A percentile compares a stretch with the other conserved stretches of the same genome.
phyloP scores from a whole-genome alignment of 177 flowering plant species.

The Tripterygium wilfordii region DNA sequence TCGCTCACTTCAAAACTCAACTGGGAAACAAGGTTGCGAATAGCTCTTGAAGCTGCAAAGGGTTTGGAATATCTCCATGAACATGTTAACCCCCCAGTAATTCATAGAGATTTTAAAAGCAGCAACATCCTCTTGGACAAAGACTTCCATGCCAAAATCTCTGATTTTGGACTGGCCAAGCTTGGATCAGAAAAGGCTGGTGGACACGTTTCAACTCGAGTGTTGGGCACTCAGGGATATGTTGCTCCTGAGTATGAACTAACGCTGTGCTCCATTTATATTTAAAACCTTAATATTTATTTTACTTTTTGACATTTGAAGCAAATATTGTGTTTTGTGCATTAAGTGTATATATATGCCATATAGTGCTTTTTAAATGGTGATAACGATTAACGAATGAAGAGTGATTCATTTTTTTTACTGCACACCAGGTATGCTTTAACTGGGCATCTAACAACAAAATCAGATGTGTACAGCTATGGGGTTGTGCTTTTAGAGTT shows the following conservation, averaged over 20 bases:
- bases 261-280: slow-evolving; percentile 1
- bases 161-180: slow-evolving; percentile 97
- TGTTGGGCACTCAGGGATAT: slow-evolving; percentile 95
- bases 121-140: slow-evolving; percentile 89
- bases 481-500: slow-evolving; percentile 96
- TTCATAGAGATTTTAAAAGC: slow-evolving; percentile 98
- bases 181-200: slow-evolving; percentile 93
- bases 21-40: slow-evolving; percentile 86
- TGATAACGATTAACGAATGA: too few species aligned
- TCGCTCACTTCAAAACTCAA: slow-evolving; percentile 46
- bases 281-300: too few species aligned
- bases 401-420: too few species aligned
- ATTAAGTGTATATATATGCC: too few species aligned
- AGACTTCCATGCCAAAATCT: slow-evolving; percentile 88
- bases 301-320: too few species aligned
- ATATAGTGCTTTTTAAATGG: too few species aligned
- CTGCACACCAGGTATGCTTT: slow-evolving; percentile 68
- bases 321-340: neutral
- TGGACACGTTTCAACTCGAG: slow-evolving; percentile 95
- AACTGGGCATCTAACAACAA: slow-evolving; percentile 95
- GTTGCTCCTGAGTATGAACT: slow-evolving; percentile 93
- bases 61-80: slow-evolving; percentile 97
- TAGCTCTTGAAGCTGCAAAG: slow-evolving; percentile 95
- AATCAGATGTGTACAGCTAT: slow-evolving; percentile 96
- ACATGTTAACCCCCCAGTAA: slow-evolving; percentile 85